Conservation (phyloP, 305 asterid species). For the Solanum hybrid region DNA sequence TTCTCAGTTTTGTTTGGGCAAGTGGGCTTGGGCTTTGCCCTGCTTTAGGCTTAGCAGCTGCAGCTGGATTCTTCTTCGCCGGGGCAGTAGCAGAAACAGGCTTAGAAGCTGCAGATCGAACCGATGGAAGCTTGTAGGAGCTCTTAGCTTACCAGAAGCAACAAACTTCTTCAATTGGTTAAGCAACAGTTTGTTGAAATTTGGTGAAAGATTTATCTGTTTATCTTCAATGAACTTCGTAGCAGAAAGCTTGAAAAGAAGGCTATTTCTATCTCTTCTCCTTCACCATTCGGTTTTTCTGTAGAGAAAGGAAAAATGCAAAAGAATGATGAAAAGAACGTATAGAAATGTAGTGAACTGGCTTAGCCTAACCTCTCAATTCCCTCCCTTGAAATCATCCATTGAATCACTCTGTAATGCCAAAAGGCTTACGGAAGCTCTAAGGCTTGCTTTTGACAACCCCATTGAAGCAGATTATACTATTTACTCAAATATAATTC, state of each 20-base stretch:
- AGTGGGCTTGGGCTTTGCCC: background rate
- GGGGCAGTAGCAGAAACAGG: background rate
- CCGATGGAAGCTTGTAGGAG: constrained; percentile 15
- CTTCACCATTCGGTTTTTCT: background rate
- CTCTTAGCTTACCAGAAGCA: constrained; percentile 20
- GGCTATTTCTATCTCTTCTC: background rate
- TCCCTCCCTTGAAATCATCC: constrained; percentile 2
- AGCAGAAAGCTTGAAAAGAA: background rate
- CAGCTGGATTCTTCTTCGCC: background rate
- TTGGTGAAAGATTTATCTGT: constrained; percentile 12
- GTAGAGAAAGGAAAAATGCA: background rate
- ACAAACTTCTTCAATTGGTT: constrained; percentile 23
- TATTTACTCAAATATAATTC: constrained; percentile 26
- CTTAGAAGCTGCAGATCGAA: background rate
- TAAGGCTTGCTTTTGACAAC: constrained; percentile 13
- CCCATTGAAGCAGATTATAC: constrained; percentile 14
- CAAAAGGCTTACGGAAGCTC: constrained; percentile 14
- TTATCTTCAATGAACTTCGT: constrained; percentile 17
- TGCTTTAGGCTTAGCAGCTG: background rate
- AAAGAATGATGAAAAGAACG: background rate
- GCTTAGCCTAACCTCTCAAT: background rate
- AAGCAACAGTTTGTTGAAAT: constrained; percentile 15
- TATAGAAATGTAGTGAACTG: background rate
- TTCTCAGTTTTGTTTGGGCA: background rate
- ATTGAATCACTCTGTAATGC: constrained; percentile 6